phyloP scores from a whole-genome alignment of 768 basidiomycete genomes.

The Mycena latifolia region DNA sequence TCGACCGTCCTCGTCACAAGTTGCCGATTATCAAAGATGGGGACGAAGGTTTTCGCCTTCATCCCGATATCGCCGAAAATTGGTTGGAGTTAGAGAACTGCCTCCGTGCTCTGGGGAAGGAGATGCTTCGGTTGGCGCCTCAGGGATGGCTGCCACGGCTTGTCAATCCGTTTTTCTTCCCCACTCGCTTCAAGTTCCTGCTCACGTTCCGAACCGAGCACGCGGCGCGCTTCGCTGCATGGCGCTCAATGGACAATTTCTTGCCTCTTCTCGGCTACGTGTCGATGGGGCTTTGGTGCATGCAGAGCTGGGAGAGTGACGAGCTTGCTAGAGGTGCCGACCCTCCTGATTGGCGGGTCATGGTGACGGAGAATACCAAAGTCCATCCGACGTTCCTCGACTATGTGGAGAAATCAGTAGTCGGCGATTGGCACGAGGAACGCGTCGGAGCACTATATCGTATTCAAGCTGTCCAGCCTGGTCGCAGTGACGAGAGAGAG shows the following conservation, averaged over 20 bases:
- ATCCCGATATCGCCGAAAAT: neutral
- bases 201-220: neutral
- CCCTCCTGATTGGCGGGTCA: neutral
- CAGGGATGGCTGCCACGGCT: rapidly evolving
- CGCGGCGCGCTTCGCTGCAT: constrained; percentile 1
- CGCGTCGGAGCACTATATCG: neutral
- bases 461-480: neutral
- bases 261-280: constrained; percentile 15
- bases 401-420: neutral
- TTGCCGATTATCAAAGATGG: neutral
- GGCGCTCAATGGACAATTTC: constrained; percentile 3
- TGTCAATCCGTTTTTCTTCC: constrained; percentile 7
- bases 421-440: neutral
- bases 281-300: constrained; percentile 7
- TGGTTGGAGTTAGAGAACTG: neutral
- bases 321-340: neutral
- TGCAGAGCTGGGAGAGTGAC: neutral
- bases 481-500: neutral
- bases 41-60: neutral
- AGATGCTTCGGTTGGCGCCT: neutral
- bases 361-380: neutral
- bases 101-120: neutral
- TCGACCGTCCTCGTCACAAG: neutral
- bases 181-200: constrained; percentile 5
- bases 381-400: neutral